Conservation (phyloP, 2,329 filamentous ascomycete genomes). For the Fusarium torreyae region DNA sequence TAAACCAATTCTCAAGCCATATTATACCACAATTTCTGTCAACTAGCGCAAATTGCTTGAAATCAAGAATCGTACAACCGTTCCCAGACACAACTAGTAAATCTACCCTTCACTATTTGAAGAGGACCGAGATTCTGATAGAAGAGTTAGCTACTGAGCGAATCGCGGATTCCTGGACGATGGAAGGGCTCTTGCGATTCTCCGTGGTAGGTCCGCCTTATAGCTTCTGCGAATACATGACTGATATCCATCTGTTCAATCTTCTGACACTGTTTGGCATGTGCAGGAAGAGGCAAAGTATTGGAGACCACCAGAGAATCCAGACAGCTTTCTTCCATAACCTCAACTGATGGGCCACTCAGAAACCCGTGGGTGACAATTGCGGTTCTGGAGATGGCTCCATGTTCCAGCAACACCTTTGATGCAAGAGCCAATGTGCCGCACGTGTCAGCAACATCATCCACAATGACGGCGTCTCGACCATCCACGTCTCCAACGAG, state of each 20-base stretch:
- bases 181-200: neutral
- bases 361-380: constrained; percentile 95
- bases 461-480: constrained; percentile 93
- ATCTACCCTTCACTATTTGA: neutral
- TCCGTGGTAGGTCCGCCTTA: neutral
- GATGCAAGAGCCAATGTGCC: constrained; percentile 87
- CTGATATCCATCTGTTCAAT: neutral
- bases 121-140: neutral
- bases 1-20: too few relatives aligned
- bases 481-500: constrained; percentile 91
- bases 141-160: neutral
- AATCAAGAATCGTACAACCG: too few relatives aligned
- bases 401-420: constrained; percentile 86
- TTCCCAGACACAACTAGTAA: too few relatives aligned
- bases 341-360: constrained; percentile 65
- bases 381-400: constrained; percentile 87
- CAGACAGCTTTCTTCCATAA: constrained; percentile 10
- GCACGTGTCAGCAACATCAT: constrained; percentile 97
- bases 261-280: neutral
- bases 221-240: neutral
- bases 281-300: constrained; percentile 2
- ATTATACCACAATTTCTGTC: too few relatives aligned
- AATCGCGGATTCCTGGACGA: neutral
- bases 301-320: constrained; percentile 5
- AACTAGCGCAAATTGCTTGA: too few relatives aligned